These are phyloP conservation scores for Aspergillus clavatus DNA, from an alignment of 2,329 filamentous ascomycete genomes.

Conservation along the genomic window DNA sequence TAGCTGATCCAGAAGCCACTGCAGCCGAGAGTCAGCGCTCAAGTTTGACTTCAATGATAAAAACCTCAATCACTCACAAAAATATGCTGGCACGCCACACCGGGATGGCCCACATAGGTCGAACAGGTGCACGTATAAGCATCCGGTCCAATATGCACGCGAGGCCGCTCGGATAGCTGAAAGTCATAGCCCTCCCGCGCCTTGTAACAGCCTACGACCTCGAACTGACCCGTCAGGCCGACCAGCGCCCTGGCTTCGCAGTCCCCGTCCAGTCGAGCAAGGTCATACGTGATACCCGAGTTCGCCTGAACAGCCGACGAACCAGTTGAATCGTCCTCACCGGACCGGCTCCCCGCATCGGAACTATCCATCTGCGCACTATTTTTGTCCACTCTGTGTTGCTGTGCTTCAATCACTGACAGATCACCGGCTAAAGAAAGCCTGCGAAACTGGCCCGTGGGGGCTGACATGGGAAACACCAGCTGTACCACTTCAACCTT, in stretches of 20 bases:
- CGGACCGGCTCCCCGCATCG: constrained; percentile 13
- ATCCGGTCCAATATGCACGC: constrained; percentile 28
- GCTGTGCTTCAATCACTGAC: constrained; percentile 15
- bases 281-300: constrained; percentile 35
- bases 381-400: constrained; percentile 1
- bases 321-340: constrained; percentile 14
- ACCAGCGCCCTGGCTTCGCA: constrained; percentile 30
- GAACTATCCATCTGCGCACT: constrained; percentile 13
- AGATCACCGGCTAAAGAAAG: constrained; percentile 37
- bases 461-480: constrained; percentile 32
- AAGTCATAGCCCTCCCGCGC: constrained; percentile 33
- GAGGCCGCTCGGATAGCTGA: constrained; percentile 32
- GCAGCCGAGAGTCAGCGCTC: constrained; percentile 8
- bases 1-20: constrained; percentile 42
- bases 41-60: not conserved
- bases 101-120: constrained; percentile 26
- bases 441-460: constrained; percentile 35
- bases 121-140: constrained; percentile 34
- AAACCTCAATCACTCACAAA: constrained; percentile 30
- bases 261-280: constrained; percentile 27
- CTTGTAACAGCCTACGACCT: constrained; percentile 32
- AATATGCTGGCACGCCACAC: constrained; percentile 39
- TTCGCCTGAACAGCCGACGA: constrained; percentile 23
- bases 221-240: constrained; percentile 30
- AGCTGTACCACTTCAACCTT: not conserved